Percentiles rank a stretch among this genome's conserved stretches.
phyloP scores from a whole-genome alignment of 1,284 basidiomycete species.

The Polyporus tsugae region DNA sequence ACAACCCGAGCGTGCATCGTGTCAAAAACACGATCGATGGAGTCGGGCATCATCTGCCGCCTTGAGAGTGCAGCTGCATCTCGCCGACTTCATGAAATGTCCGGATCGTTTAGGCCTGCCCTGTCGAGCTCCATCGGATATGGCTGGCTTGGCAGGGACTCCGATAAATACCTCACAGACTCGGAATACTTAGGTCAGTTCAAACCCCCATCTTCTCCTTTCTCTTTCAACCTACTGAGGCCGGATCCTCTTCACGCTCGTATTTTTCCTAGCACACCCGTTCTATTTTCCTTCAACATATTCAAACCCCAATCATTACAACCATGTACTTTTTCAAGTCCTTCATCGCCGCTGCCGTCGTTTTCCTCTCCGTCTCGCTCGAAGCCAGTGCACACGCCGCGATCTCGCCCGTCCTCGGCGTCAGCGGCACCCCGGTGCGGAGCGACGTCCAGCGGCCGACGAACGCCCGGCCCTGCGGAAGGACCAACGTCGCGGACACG shows the following conservation, averaged over 20 bases:
- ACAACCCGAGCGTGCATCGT: neutral
- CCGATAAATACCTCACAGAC: neutral
- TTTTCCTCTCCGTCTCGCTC: slow-evolving; percentile 36
- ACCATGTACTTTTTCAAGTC: slow-evolving; percentile 37
- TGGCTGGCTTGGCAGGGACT: neutral
- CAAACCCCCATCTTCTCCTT: slow-evolving; percentile 10
- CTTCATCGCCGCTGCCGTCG: slow-evolving; percentile 26
- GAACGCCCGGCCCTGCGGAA: slow-evolving; percentile 52
- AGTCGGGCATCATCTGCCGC: neutral
- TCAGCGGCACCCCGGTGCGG: slow-evolving; percentile 49
- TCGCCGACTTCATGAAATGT: neutral
- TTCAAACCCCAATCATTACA: neutral
- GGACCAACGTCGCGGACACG: slow-evolving; percentile 49
- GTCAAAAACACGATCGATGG: neutral
- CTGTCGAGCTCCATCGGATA: neutral
- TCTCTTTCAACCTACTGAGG: slow-evolving; percentile 25
- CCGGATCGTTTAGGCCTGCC: neutral
- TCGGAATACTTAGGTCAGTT: neutral
- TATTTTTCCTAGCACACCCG: slow-evolving; percentile 6
- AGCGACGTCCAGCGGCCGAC: slow-evolving; percentile 56
- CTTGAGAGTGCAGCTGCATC: neutral
- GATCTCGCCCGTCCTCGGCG: slow-evolving; percentile 56
- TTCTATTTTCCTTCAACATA: neutral
- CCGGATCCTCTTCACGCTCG: slow-evolving; percentile 30
- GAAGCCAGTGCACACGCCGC: slow-evolving; percentile 52